Evolutionary conservation across 306 rosid genomes (phyloP).

Genomic region (Cicer yamashitae): DNA sequence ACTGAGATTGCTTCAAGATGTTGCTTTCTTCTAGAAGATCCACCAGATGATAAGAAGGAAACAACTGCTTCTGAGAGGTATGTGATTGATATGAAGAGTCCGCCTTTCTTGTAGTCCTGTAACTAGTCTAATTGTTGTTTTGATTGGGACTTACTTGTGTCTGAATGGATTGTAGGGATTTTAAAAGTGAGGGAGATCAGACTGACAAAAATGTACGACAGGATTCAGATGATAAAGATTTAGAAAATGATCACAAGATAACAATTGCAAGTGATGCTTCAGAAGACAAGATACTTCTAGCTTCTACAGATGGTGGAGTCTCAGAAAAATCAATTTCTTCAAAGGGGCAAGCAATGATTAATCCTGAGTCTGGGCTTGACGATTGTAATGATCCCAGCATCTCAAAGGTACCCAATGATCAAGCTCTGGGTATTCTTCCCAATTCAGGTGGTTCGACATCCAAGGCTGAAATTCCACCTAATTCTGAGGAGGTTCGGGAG

Average conservation of each 20-base stretch:
- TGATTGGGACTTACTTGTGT: constrained; percentile 47
- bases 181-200: constrained; percentile 50
- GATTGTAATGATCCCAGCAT: constrained; percentile 52
- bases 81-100: constrained; percentile 44
- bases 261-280: constrained; percentile 50
- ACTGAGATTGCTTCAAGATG: constrained; percentile 75
- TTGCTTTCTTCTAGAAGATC: constrained; percentile 83
- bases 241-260: constrained; percentile 47
- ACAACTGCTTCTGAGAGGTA: constrained; percentile 63
- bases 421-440: constrained; percentile 46
- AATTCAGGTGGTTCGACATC: constrained; percentile 52
- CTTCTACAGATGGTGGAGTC: constrained; percentile 48
- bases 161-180: constrained; percentile 55
- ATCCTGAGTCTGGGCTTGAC: constrained; percentile 46
- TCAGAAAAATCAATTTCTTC: constrained; percentile 46
- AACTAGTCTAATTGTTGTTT: constrained; percentile 41
- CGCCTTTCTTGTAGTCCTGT: constrained; percentile 32
- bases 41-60: constrained; percentile 66
- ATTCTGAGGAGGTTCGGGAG: constrained; percentile 54
- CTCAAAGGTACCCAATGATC: constrained; percentile 53
- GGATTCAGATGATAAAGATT: constrained; percentile 54
- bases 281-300: constrained; percentile 51
- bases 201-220: constrained; percentile 52
- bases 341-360: constrained; percentile 48
- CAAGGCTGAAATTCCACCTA: constrained; percentile 54